These are phyloP conservation scores for Linum tenue DNA, from an alignment of 345 rosid species.

Conservation along the genomic window DNA sequence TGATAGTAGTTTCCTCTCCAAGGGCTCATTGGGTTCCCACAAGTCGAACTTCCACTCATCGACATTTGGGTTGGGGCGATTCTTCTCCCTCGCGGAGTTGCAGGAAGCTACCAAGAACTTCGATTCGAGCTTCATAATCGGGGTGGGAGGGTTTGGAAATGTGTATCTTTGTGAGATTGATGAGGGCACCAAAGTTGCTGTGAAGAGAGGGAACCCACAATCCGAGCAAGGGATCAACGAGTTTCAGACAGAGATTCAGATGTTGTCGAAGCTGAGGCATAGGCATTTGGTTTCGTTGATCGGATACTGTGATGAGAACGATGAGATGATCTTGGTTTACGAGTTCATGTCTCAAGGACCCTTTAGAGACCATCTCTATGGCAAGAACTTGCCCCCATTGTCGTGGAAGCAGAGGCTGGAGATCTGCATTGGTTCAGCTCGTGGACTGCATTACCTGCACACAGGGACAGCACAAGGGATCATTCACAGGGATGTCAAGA, in stretches of 20 bases:
- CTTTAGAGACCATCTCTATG: slow-evolving; percentile 64
- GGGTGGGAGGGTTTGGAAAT: slow-evolving; percentile 79
- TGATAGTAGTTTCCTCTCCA: slow-evolving; percentile 58
- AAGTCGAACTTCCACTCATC: slow-evolving; percentile 49
- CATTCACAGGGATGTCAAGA: slow-evolving; percentile 79
- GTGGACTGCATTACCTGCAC: slow-evolving; percentile 75
- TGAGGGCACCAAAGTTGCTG: slow-evolving; percentile 66
- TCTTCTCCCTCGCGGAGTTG: slow-evolving; percentile 53
- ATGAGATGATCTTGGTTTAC: slow-evolving; percentile 75
- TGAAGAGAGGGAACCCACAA: slow-evolving; percentile 80
- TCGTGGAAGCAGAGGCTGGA: slow-evolving; percentile 76
- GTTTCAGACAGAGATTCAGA: slow-evolving; percentile 77
- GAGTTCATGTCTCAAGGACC: slow-evolving; percentile 85
- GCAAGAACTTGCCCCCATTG: slow-evolving; percentile 50
- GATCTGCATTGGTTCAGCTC: slow-evolving; percentile 69
- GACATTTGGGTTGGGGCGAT: slow-evolving; percentile 56
- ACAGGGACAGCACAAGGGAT: slow-evolving; percentile 91
- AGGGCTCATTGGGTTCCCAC: slow-evolving; percentile 40
- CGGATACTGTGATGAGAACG: slow-evolving; percentile 66
- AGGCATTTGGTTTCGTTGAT: slow-evolving; percentile 78
- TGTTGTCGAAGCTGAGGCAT: slow-evolving; percentile 78
- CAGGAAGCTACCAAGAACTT: slow-evolving; percentile 70
- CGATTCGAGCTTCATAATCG: slow-evolving; percentile 51
- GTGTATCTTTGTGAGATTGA: slow-evolving; percentile 59
- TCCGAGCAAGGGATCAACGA: slow-evolving; percentile 84